Evolutionary conservation across 768 basidiomycete genomes (phyloP).

Genomic region (Pulveroboletus sp.): DNA sequence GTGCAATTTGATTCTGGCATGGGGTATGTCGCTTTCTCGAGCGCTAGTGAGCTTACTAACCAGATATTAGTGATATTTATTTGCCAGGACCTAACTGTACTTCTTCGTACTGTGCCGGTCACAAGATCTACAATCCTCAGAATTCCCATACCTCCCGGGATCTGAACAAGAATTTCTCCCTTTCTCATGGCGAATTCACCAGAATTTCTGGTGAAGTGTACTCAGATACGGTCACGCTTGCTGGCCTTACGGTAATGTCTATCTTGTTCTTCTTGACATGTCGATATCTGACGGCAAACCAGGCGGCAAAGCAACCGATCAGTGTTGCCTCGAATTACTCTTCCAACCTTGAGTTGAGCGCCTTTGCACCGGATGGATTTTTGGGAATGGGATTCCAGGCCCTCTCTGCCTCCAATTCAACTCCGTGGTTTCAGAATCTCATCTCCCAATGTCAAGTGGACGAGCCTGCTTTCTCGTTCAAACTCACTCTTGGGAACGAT

Average conservation of each 20-base stretch:
- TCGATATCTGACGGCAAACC: not conserved
- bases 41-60: not conserved
- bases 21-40: constrained; percentile 6
- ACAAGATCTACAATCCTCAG: constrained; percentile 31
- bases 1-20: constrained; percentile 3
- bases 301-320: constrained; percentile 14
- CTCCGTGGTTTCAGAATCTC: constrained; percentile 40
- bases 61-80: constrained; percentile 21
- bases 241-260: constrained; percentile 5
- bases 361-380: constrained; percentile 25
- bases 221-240: constrained; percentile 10
- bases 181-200: not conserved
- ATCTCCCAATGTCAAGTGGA: constrained; percentile 32
- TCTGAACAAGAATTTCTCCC: not conserved
- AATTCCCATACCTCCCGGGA: constrained; percentile 8
- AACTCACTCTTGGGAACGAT: constrained; percentile 37
- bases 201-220: constrained; percentile 7
- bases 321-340: constrained; percentile 14
- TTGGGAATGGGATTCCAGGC: constrained; percentile 42
- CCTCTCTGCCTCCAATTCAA: constrained; percentile 33
- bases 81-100: constrained; percentile 24
- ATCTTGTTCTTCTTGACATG: not conserved
- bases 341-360: not conserved
- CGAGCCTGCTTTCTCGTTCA: constrained; percentile 43
- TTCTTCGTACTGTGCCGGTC: constrained; percentile 23